Conservation (phyloP, 495 filamentous ascomycete genomes). For the Aspergillus heteromorphus region DNA sequence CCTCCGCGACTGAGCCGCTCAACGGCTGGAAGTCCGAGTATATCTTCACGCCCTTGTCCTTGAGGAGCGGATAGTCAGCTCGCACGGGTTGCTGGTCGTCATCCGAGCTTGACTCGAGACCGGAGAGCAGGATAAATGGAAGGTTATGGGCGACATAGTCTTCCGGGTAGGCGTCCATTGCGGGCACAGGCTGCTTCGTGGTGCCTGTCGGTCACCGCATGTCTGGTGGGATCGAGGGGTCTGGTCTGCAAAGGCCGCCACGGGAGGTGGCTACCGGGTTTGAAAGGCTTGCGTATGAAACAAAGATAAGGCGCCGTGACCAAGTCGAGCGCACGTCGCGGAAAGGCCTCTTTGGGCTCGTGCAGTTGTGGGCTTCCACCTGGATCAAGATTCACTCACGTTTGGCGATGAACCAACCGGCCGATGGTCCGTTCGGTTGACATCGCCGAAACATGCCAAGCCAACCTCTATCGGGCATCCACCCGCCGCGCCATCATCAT, state of each 20-base stretch:
- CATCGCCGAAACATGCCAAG: constrained; percentile 10
- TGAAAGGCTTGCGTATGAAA: neutral
- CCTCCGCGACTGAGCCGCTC: constrained; percentile 56
- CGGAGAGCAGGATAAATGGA: constrained; percentile 74
- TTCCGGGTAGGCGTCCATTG: constrained; percentile 84
- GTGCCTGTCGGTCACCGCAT: constrained; percentile 35
- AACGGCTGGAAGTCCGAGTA: constrained; percentile 63
- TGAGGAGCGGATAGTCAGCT: constrained; percentile 44
- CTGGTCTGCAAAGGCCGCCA: neutral
- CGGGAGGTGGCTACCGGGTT: neutral
- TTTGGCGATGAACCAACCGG: too few relatives aligned
- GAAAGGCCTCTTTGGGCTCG: too few relatives aligned
- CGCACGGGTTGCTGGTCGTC: constrained; percentile 13
- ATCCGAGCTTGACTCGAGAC: constrained; percentile 45
- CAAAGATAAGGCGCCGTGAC: neutral
- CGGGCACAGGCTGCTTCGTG: constrained; percentile 29
- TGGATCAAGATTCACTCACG: neutral
- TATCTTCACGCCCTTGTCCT: constrained; percentile 54
- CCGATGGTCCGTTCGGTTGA: neutral
- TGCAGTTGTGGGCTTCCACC: neutral
- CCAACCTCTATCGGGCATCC: neutral
- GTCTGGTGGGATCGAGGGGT: constrained; percentile 13
- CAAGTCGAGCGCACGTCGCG: neutral
- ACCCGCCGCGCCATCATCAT: neutral
- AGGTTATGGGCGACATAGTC: constrained; percentile 78